Conservation (phyloP, 2,329 filamentous ascomycete species). For the Sordariomycetes sp. region DNA sequence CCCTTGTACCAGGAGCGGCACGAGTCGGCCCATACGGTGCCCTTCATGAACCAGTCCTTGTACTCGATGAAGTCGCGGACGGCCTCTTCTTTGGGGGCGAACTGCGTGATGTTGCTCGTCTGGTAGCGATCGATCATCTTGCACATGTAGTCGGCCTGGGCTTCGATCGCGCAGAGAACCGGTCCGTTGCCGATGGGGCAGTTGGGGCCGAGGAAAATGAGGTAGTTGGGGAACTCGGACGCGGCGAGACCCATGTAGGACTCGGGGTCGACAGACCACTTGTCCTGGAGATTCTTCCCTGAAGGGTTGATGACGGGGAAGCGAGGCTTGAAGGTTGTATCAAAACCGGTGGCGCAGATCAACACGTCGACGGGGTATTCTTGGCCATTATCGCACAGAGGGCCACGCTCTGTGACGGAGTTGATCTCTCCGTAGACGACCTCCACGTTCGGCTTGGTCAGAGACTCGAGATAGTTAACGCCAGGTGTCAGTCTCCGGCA, state of each 20-base stretch:
- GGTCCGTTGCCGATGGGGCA: conserved; percentile 26
- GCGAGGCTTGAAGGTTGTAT: conserved; percentile 41
- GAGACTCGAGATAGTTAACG: conserved; percentile 35
- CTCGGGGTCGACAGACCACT: conserved; percentile 33
- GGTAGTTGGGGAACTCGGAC: conserved; percentile 43
- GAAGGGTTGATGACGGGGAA: conserved; percentile 39
- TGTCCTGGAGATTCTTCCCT: conserved; percentile 39
- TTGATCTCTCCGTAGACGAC: conserved; percentile 29
- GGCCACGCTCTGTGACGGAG: conserved; percentile 32
- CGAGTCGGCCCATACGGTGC: conserved; percentile 25
- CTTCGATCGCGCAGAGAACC: conserved; percentile 32
- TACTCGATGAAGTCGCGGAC: conserved; percentile 41
- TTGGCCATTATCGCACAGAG: conserved; percentile 34
- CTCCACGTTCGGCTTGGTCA: conserved; percentile 36
- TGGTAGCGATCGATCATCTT: conserved; percentile 39
- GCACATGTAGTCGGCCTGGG: conserved; percentile 38
- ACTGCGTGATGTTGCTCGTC: conserved; percentile 29
- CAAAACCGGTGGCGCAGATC: conserved; percentile 49
- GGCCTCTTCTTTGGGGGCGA: conserved; percentile 33
- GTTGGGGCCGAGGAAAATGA: conserved; percentile 35
- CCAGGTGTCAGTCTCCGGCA: conserved; percentile 40
- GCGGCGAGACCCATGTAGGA: conserved; percentile 47
- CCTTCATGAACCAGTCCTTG: conserved; percentile 31
- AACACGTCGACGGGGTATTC: conserved; percentile 44
- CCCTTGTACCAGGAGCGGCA: conserved; percentile 41